A percentile compares a stretch with the other conserved stretches of the same genome.
These are phyloP conservation scores for Gaeumannomyces tritici DNA, from an alignment of 2,329 filamentous ascomycete species.

Conservation along the genomic window DNA sequence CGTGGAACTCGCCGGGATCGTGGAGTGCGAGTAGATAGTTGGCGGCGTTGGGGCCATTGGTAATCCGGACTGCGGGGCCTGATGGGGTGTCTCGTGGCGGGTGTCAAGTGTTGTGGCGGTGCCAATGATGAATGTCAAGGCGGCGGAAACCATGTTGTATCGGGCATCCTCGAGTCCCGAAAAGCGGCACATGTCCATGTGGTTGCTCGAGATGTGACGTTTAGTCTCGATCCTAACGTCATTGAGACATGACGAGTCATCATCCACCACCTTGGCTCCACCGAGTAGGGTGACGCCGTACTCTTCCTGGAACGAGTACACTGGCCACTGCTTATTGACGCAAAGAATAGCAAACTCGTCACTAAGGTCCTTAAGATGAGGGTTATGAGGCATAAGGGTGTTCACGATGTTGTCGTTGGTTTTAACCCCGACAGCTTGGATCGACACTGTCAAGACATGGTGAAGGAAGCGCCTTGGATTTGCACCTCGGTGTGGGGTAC, in stretches of 20 bases:
- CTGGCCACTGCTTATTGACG: slow-evolving; percentile 17
- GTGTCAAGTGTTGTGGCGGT: no score
- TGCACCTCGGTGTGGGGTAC: slow-evolving; percentile 21
- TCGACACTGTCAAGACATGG: slow-evolving; percentile 6
- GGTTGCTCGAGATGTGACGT: slow-evolving; percentile 21
- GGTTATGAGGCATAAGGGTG: slow-evolving; percentile 20
- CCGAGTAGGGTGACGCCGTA: slow-evolving; percentile 5
- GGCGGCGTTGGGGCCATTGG: no score
- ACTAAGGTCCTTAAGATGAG: slow-evolving; percentile 20
- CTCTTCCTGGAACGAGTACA: slow-evolving; percentile 26
- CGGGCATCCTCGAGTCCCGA: slow-evolving; percentile 16
- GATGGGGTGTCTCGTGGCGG: no score
- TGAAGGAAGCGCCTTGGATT: slow-evolving; percentile 14
- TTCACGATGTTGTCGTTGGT: slow-evolving; percentile 23
- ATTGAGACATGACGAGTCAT: slow-evolving; percentile 24
- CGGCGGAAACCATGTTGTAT: slow-evolving; percentile 17
- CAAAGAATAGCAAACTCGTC: slow-evolving; percentile 19
- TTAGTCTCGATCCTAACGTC: slow-evolving; percentile 18
- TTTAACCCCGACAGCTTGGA: slow-evolving; percentile 11
- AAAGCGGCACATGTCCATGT: slow-evolving; percentile 27
- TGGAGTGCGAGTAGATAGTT: no score
- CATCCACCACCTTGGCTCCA: slow-evolving; percentile 22
- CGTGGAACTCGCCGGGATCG: no score
- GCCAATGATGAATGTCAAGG: no score
- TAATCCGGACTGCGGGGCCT: no score